Evolutionary conservation across 1,139 yeast genomes (phyloP).

Genomic region (Kurtzmaniella quercitrusa): DNA sequence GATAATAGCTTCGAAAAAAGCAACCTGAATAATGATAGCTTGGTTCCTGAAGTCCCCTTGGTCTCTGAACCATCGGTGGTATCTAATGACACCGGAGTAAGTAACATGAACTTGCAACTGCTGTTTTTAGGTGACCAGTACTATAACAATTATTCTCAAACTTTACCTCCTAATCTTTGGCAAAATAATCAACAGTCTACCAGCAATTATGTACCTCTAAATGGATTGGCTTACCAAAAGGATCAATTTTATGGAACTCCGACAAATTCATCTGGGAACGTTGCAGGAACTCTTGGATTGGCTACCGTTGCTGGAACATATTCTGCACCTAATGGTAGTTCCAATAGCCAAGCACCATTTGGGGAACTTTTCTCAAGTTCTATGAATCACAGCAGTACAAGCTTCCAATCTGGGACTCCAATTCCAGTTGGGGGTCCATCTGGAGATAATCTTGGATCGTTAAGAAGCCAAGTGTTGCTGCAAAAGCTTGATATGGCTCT

Average conservation of each 20-base stretch:
- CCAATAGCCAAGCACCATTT: conserved; percentile 1
- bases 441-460: not conserved
- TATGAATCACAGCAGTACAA: conserved; percentile 7
- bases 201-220: conserved; percentile 5
- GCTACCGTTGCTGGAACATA: not conserved
- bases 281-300: not conserved
- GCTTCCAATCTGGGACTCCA: conserved; percentile 5
- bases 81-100: not conserved
- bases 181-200: not conserved
- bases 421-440: not conserved
- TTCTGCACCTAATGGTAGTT: not conserved
- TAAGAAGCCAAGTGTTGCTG: conserved; percentile 5
- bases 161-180: conserved; percentile 7
- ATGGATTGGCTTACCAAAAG: conserved; percentile 5
- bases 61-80: not conserved
- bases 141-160: conserved; percentile 3
- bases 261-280: not conserved
- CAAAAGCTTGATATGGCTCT: conserved; percentile 7
- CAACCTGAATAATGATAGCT: not conserved
- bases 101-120: conserved; percentile 3
- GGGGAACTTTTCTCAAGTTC: conserved; percentile 6
- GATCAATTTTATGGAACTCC: conserved; percentile 3
- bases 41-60: not conserved
- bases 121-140: not conserved
- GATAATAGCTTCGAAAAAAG: conserved; percentile 8